phyloP scores from a whole-genome alignment of 2,329 filamentous ascomycete genomes.

The Albifimbria verrucaria region DNA sequence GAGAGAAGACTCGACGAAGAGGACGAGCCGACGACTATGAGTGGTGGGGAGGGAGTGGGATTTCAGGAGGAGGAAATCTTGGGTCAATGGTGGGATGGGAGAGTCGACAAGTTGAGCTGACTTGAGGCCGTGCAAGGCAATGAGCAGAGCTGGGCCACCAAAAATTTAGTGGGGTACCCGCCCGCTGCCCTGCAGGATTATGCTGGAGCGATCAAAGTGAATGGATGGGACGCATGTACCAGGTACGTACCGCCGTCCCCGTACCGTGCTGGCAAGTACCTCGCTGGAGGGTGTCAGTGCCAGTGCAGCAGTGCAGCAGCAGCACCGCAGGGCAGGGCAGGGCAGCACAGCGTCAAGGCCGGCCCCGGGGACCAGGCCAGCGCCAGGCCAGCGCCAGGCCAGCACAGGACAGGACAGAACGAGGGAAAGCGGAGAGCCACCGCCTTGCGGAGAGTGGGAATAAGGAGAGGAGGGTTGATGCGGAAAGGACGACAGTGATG shows the following conservation, averaged over 20 bases:
- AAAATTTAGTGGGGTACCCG: constrained; percentile 22
- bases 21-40: constrained; percentile 10
- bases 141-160: constrained; percentile 14
- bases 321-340: too few species aligned
- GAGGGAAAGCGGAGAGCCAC: not conserved
- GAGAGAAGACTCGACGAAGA: constrained; percentile 20
- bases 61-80: constrained; percentile 24
- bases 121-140: constrained; percentile 14
- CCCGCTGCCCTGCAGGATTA: constrained; percentile 12
- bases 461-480: not conserved
- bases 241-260: too few species aligned
- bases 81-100: constrained; percentile 19
- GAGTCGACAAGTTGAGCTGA: constrained; percentile 21
- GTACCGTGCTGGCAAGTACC: too few species aligned
- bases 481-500: not conserved
- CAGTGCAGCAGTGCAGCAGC: too few species aligned
- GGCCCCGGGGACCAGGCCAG: too few species aligned
- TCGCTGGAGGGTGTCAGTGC: too few species aligned
- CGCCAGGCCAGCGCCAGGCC: too few species aligned
- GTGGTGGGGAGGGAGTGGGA: constrained; percentile 16
- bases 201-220: too few species aligned
- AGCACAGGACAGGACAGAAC: not conserved
- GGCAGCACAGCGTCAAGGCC: too few species aligned
- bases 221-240: too few species aligned
- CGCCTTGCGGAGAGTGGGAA: not conserved